phyloP scores from a whole-genome alignment of 148 eudicot genomes.

The Gaultheria prostrata region DNA sequence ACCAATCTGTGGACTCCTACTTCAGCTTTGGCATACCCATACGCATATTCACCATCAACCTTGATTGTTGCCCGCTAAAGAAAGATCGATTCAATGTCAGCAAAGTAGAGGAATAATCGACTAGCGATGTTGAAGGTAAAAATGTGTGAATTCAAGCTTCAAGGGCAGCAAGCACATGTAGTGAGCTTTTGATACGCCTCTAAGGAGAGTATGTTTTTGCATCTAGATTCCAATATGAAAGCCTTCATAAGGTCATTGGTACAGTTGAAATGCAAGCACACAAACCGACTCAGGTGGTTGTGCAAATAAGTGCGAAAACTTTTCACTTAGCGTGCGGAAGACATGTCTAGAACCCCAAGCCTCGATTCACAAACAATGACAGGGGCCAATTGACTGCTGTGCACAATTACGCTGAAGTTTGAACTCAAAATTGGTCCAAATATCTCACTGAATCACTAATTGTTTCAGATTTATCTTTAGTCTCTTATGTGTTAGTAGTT shows the following conservation, averaged over 20 bases:
- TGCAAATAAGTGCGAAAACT: background rate
- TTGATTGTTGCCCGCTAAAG: slow-evolving; percentile 85
- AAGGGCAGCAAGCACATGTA: background rate
- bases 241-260: background rate
- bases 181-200: background rate
- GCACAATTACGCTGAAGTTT: background rate
- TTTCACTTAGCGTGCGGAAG: background rate
- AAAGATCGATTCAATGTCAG: slow-evolving; percentile 4
- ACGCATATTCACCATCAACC: slow-evolving; percentile 91
- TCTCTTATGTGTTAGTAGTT: background rate
- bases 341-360: background rate
- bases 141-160: background rate
- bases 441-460: background rate
- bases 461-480: background rate
- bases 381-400: background rate
- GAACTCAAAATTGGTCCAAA: background rate
- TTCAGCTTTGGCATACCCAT: slow-evolving; percentile 97
- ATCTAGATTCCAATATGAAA: slow-evolving; percentile 1
- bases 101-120: slow-evolving; percentile 12
- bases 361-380: background rate
- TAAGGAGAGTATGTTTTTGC: background rate
- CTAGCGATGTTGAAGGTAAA: background rate
- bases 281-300: background rate
- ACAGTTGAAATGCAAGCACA: background rate
- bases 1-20: slow-evolving; percentile 92